Evolutionary conservation across 2,329 filamentous ascomycete genomes (phyloP).

Genomic region (Sordariomycetes sp.): DNA sequence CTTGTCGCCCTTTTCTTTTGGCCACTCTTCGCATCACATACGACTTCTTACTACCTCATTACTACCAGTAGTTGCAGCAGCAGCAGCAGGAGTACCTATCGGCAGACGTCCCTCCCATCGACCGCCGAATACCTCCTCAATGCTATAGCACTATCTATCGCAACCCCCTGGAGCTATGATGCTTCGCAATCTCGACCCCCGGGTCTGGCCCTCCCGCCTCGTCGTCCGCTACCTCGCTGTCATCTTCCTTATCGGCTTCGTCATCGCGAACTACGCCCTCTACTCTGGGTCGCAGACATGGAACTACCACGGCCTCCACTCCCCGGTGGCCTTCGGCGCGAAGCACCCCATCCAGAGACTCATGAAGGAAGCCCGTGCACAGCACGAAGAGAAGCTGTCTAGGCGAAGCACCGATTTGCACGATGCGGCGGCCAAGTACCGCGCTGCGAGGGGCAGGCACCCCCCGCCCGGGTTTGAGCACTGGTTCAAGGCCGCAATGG

Average conservation of each 20-base stretch:
- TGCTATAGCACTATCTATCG: background rate
- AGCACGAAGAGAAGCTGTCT: constrained; percentile 30
- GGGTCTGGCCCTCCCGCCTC: constrained; percentile 4
- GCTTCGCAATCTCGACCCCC: constrained; percentile 1
- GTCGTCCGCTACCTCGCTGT: constrained; percentile 8
- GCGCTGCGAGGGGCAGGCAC: constrained; percentile 45
- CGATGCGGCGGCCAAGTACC: constrained; percentile 45
- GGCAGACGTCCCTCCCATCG: too few species aligned
- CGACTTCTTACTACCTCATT: too few species aligned
- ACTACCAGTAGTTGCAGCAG: too few species aligned
- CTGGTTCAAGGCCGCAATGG: constrained; percentile 46
- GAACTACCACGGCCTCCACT: constrained; percentile 10
- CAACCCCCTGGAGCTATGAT: background rate
- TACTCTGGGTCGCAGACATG: constrained; percentile 18
- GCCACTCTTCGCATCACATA: too few species aligned
- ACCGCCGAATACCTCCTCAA: too few species aligned
- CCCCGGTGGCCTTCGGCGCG: constrained; percentile 12
- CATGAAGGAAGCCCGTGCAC: constrained; percentile 33
- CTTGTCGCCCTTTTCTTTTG: too few species aligned
- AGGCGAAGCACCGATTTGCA: constrained; percentile 37
- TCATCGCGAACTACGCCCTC: constrained; percentile 19
- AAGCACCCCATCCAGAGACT: constrained; percentile 42
- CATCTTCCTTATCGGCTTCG: constrained; percentile 11
- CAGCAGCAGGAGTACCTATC: too few species aligned
- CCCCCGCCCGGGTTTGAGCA: constrained; percentile 55